Base-by-base conservation (phyloP, 306 rosid species). In the Adenanthera pavonina region DNA sequence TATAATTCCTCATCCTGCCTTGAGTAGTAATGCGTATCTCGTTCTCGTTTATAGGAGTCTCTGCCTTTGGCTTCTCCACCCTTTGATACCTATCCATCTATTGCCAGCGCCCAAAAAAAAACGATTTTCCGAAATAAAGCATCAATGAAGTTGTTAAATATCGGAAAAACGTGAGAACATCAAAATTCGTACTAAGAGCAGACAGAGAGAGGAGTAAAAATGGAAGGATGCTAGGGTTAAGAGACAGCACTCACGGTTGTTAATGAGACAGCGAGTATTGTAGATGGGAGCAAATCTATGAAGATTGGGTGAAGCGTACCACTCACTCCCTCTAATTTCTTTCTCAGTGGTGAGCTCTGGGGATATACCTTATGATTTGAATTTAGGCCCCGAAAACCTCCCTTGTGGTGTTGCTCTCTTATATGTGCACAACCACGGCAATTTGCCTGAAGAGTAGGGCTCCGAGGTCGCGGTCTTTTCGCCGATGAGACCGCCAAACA, bases 11-110 rank as follows among this genome's bases (percentile, higher is more conserved):
- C 94, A 92, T 92, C 79, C 97, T 84, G 62, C 97, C 98, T 60
- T 94, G 98, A 78, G 91, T 67, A 15, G 97, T 94, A 76, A 94
- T 91, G 78, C 96, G 97, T 78, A 94, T 94, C 89, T 94, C 98
- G 56, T 94, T 94, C 87, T 92, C 98, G 40, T 89, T 91, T 14
- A 94, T 92, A 12, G 92, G 89, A 80, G 72, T 83, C 34, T 89
- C 94, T 0, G 84, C 74, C 80, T 87, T 91, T 11, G 97, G 96
- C 87, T 92, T 94, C 90, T 90, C 97, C 82, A 94, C 97, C 83
- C 98, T 89, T 88, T 92, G 97, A 74, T 92, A 92, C 86, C 97
- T 87, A 90, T 94, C 97, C 98, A 94, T 87, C 85, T 84, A 57
- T 46, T 64, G 19, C 72, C 61, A 33, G 8, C 48, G 16, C 56